These are phyloP conservation scores for Saccharomycopsis crataegensis DNA, from an alignment of 1,139 yeast genomes.

Conservation along the genomic window DNA sequence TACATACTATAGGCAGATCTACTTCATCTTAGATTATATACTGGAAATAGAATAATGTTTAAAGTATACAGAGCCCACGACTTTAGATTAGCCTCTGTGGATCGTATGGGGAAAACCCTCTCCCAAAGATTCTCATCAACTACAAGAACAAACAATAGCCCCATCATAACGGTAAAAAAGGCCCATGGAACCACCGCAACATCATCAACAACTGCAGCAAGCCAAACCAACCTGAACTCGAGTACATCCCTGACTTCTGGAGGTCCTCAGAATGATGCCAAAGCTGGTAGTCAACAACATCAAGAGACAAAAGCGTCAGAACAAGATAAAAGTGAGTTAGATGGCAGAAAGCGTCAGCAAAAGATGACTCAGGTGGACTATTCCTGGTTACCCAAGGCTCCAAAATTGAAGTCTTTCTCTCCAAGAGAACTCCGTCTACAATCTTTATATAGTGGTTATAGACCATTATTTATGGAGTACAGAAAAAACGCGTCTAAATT, in stretches of 20 bases:
- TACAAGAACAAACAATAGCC: neutral
- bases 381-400: constrained; percentile 19
- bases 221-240: neutral
- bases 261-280: neutral
- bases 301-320: neutral
- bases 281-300: neutral
- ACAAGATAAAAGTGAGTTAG: neutral
- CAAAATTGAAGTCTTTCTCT: constrained; percentile 12
- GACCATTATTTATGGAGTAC: constrained; percentile 17
- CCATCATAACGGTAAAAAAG: neutral
- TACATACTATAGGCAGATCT: too few relatives aligned
- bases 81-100: too few relatives aligned
- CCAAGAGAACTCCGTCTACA: constrained; percentile 13
- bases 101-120: too few relatives aligned
- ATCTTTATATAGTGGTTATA: constrained; percentile 16
- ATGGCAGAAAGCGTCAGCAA: neutral
- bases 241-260: neutral
- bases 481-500: neutral
- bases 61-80: too few relatives aligned
- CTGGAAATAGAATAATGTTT: too few relatives aligned
- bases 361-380: constrained; percentile 3
- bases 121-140: neutral
- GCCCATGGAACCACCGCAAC: neutral
- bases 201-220: neutral
- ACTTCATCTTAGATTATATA: too few relatives aligned